phyloP scores from a whole-genome alignment of 768 basidiomycete species.

The Boletus subcaerulescens region DNA sequence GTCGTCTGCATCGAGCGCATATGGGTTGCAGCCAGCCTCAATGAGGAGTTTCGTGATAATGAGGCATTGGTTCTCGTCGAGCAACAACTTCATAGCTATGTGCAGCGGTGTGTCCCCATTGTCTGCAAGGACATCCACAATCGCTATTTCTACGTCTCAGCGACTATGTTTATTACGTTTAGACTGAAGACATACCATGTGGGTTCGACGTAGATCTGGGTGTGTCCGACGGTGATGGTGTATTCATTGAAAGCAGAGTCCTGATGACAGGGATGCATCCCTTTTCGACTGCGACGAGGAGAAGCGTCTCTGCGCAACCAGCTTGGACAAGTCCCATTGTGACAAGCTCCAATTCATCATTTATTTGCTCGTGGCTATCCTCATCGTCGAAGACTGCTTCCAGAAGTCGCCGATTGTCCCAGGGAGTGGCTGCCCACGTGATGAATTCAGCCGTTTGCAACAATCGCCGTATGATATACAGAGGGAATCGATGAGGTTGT shows the following conservation, averaged over 20 bases:
- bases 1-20: neutral
- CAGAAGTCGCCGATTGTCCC: slow-evolving; percentile 4
- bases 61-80: slow-evolving; percentile 5
- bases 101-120: slow-evolving; percentile 12
- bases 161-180: rapidly evolving
- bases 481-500: slow-evolving; percentile 1
- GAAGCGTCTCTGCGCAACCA: slow-evolving; percentile 1
- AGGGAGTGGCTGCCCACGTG: neutral
- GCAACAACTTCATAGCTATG: neutral
- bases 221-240: neutral
- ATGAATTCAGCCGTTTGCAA: neutral
- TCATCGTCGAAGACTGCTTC: neutral
- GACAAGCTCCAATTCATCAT: neutral
- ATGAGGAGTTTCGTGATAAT: neutral
- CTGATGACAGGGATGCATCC: neutral
- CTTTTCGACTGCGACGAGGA: neutral
- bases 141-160: neutral
- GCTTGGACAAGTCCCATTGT: neutral
- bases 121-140: neutral
- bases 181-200: neutral
- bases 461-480: neutral
- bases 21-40: neutral
- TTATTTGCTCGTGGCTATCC: neutral
- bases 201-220: neutral
- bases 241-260: neutral